Evolutionary conservation across 257 asterid species (phyloP).

Genomic region (Solanum pinnatisectum): DNA sequence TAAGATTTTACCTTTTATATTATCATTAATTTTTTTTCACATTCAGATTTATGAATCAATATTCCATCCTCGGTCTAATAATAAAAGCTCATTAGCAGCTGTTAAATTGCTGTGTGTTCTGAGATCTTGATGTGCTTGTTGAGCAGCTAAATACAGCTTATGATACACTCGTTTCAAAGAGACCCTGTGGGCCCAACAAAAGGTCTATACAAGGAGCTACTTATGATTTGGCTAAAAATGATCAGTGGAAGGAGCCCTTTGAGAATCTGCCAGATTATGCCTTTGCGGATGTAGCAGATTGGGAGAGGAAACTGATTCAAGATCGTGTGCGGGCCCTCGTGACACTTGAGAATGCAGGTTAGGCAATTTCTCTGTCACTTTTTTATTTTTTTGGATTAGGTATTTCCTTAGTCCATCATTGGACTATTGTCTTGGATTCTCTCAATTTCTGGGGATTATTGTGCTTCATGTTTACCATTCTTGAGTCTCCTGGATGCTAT

Average conservation of each 20-base stretch:
- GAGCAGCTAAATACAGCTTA: slow-evolving; percentile 67
- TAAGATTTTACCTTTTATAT: slow-evolving; percentile 17
- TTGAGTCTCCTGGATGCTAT: not conserved
- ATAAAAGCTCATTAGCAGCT: not conserved
- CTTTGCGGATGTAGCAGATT: slow-evolving; percentile 57
- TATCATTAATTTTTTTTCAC: not conserved
- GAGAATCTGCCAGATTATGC: slow-evolving; percentile 67
- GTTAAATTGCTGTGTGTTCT: not conserved
- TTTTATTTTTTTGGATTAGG: not conserved
- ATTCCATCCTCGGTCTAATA: not conserved
- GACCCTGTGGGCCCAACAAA: slow-evolving; percentile 88
- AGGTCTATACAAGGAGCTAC: slow-evolving; percentile 82
- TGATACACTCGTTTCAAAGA: slow-evolving; percentile 50
- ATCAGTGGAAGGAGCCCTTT: slow-evolving; percentile 72
- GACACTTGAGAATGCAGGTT: slow-evolving; percentile 17
- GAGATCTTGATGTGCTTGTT: not conserved
- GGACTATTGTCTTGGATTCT: not conserved
- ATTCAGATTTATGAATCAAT: not conserved
- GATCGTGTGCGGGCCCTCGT: slow-evolving; percentile 58
- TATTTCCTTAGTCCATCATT: not conserved
- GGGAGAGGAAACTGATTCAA: slow-evolving; percentile 80
- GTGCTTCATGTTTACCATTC: not conserved
- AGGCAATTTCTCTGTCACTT: not conserved
- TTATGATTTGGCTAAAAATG: slow-evolving; percentile 71
- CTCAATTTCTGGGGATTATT: not conserved